Conservation (phyloP, 2,329 filamentous ascomycete species). For the Fusarium sulawesiense region DNA sequence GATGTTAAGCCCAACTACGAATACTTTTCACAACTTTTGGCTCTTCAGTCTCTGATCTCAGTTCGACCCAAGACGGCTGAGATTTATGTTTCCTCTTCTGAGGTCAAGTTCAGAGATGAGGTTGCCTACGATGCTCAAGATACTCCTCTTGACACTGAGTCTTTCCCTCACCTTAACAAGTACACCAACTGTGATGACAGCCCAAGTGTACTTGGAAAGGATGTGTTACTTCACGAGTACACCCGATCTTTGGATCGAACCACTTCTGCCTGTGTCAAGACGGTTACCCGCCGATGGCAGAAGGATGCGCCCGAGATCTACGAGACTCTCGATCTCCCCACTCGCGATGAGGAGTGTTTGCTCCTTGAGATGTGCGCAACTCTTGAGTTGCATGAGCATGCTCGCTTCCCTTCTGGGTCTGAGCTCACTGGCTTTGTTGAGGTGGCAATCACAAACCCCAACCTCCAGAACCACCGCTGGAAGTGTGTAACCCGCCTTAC, state of each 20-base stretch:
- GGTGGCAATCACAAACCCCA: conserved; percentile 66
- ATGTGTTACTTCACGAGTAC: conserved; percentile 69
- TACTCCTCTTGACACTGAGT: conserved; percentile 56
- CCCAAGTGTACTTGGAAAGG: conserved; percentile 62
- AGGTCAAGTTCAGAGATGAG: conserved; percentile 63
- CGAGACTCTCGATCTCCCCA: conserved; percentile 61
- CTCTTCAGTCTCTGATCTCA: conserved; percentile 64
- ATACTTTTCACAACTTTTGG: conserved; percentile 68
- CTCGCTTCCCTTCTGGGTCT: conserved; percentile 68
- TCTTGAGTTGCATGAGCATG: conserved; percentile 67
- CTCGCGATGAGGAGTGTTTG: conserved; percentile 63
- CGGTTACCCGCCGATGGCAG: conserved; percentile 67
- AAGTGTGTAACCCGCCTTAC: conserved; percentile 69
- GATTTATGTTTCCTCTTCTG: conserved; percentile 67
- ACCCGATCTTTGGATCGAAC: conserved; percentile 65
- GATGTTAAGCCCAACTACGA: conserved; percentile 71
- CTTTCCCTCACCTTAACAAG: conserved; percentile 68
- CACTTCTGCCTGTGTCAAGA: conserved; percentile 66
- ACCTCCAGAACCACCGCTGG: conserved; percentile 68
- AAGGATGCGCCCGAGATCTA: conserved; percentile 67
- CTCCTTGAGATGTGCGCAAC: conserved; percentile 72
- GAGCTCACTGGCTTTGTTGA: conserved; percentile 70
- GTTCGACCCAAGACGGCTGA: conserved; percentile 69
- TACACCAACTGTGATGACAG: conserved; percentile 64
- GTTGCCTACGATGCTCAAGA: conserved; percentile 59